A percentile compares a stretch with the other conserved stretches of the same genome.
These are phyloP conservation scores for Fusarium chlamydosporum DNA, from an alignment of 2,329 filamentous ascomycete genomes.

Conservation along the genomic window DNA sequence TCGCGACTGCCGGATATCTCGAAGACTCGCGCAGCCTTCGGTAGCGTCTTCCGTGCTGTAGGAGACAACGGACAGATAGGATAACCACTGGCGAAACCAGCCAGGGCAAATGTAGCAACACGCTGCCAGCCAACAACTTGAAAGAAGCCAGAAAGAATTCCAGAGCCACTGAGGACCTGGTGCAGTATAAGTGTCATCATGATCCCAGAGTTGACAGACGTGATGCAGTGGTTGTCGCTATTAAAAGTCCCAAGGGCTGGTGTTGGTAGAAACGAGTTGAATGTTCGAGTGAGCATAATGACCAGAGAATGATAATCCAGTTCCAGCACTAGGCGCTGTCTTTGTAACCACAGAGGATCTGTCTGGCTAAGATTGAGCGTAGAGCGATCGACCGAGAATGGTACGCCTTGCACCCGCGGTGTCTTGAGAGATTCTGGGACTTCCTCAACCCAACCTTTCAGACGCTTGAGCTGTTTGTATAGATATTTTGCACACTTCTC, in stretches of 20 bases:
- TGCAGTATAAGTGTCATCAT: slow-evolving; percentile 50
- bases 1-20: slow-evolving; percentile 14
- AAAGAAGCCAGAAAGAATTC: slow-evolving; percentile 50
- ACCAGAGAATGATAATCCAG: slow-evolving; percentile 59
- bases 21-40: slow-evolving; percentile 36
- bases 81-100: slow-evolving; percentile 48
- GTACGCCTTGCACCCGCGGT: slow-evolving; percentile 52
- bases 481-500: slow-evolving; percentile 51
- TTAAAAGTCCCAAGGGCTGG: slow-evolving; percentile 48
- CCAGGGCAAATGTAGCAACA: slow-evolving; percentile 41
- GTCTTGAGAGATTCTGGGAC: slow-evolving; percentile 59
- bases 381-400: slow-evolving; percentile 58
- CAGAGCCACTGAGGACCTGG: slow-evolving; percentile 48
- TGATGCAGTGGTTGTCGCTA: slow-evolving; percentile 49
- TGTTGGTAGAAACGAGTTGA: slow-evolving; percentile 56
- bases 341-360: slow-evolving; percentile 60
- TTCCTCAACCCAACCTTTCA: slow-evolving; percentile 45
- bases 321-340: slow-evolving; percentile 59
- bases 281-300: slow-evolving; percentile 58
- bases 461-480: slow-evolving; percentile 52
- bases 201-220: slow-evolving; percentile 46
- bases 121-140: slow-evolving; percentile 51
- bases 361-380: slow-evolving; percentile 51
- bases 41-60: slow-evolving; percentile 34
- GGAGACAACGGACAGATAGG: slow-evolving; percentile 48